phyloP scores from a whole-genome alignment of 768 basidiomycete genomes.

The Gloeostereum incarnatum region DNA sequence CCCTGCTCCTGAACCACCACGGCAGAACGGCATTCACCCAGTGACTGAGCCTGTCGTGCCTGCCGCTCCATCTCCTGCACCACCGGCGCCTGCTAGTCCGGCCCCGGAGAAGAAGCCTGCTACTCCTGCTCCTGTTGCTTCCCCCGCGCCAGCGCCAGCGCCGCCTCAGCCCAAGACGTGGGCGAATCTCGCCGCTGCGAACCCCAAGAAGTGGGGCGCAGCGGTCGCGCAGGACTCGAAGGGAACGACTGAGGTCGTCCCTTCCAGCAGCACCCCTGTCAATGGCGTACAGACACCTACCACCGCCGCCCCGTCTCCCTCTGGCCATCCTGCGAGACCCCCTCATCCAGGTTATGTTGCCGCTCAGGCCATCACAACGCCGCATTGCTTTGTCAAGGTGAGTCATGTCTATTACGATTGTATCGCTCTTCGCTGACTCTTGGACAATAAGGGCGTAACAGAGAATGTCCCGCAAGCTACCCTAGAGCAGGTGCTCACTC shows the following conservation, averaged over 20 bases:
- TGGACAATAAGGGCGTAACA: constrained; percentile 47
- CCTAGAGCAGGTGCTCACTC: constrained; percentile 39
- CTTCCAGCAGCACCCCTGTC: constrained; percentile 25
- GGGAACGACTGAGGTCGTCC: constrained; percentile 58
- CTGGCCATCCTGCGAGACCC: constrained; percentile 16
- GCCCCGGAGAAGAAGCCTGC: constrained; percentile 19
- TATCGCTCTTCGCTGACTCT: neutral
- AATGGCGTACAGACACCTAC: constrained; percentile 26
- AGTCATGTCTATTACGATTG: constrained; percentile 9
- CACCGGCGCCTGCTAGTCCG: constrained; percentile 19
- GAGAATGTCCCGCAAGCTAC: constrained; percentile 49
- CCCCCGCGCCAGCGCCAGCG: constrained; percentile 27
- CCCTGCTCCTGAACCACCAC: constrained; percentile 16
- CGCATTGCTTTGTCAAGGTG: constrained; percentile 93
- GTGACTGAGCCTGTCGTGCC: constrained; percentile 9
- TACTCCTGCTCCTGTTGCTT: constrained; percentile 23
- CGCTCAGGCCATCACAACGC: constrained; percentile 52
- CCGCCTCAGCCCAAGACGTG: constrained; percentile 67
- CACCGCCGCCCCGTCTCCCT: constrained; percentile 9
- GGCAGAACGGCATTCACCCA: constrained; percentile 2
- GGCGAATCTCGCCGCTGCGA: constrained; percentile 86
- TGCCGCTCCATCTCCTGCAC: constrained; percentile 17
- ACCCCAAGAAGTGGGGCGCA: constrained; percentile 77
- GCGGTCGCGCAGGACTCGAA: constrained; percentile 72
- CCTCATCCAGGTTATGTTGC: constrained; percentile 39